Percentiles rank a stretch among this genome's conserved stretches.
phyloP scores from a whole-genome alignment of 2,329 filamentous ascomycete species.

The Colletotrichum neosansevieriae region DNA sequence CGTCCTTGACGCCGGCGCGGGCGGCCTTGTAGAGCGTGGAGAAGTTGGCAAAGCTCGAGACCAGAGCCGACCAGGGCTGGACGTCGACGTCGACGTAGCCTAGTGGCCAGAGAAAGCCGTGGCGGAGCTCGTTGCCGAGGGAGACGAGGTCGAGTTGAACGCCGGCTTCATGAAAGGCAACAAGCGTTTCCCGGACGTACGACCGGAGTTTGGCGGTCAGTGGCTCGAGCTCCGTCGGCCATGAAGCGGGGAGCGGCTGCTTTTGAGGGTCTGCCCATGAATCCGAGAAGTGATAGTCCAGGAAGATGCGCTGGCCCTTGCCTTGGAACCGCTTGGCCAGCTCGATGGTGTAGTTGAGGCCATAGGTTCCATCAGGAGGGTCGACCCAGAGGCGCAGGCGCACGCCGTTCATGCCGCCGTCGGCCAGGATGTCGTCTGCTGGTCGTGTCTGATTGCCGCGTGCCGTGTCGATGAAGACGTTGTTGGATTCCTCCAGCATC shows the following conservation, averaged over 20 bases:
- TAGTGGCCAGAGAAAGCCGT: conserved; percentile 50
- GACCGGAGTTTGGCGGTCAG: conserved; percentile 47
- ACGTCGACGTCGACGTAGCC: conserved; percentile 50
- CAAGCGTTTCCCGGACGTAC: conserved; percentile 51
- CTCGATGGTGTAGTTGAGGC: conserved; percentile 43
- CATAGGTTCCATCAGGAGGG: conserved; percentile 35
- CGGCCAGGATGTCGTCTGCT: conserved; percentile 36
- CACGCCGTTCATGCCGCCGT: conserved; percentile 37
- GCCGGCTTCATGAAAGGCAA: conserved; percentile 52
- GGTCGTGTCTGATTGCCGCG: conserved; percentile 27
- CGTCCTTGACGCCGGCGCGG: conserved; percentile 36
- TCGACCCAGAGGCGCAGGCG: conserved; percentile 37
- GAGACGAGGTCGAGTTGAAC: conserved; percentile 54
- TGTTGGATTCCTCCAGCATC: conserved; percentile 34
- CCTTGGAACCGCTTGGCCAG: conserved; percentile 50
- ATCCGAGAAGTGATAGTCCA: conserved; percentile 51
- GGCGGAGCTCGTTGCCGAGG: conserved; percentile 52
- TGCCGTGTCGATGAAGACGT: conserved; percentile 34
- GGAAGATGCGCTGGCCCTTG: conserved; percentile 52
- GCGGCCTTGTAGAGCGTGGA: conserved; percentile 46
- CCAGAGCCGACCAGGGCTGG: conserved; percentile 46
- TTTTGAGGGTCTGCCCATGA: conserved; percentile 52
- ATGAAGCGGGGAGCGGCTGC: conserved; percentile 49
- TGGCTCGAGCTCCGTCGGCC: conserved; percentile 48
- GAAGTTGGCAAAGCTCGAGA: conserved; percentile 49